A percentile compares a stretch with the other conserved stretches of the same genome.
Conservation (phyloP, 2,329 filamentous ascomycete genomes). For the Botrytis aclada region DNA sequence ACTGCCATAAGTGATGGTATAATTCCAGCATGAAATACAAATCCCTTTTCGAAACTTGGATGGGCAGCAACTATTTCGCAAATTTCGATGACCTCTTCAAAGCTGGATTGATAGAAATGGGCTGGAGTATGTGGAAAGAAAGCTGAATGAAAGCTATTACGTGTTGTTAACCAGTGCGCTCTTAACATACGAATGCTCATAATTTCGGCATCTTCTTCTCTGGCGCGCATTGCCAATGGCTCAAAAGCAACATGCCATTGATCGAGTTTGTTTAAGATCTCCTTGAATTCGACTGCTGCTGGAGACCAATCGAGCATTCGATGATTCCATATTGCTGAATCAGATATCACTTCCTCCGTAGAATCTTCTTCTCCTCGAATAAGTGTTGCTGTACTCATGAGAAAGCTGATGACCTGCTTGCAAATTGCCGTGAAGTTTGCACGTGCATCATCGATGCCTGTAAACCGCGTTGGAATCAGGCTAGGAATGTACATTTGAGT, state of each 20-base stretch:
- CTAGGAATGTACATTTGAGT: conserved; percentile 16
- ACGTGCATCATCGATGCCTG: background rate
- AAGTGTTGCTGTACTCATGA: conserved; percentile 2
- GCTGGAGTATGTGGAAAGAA: conserved; percentile 6
- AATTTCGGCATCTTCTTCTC: background rate
- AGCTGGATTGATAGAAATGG: background rate
- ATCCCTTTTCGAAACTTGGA: conserved; percentile 3
- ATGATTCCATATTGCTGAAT: conserved; percentile 13
- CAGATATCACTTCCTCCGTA: background rate
- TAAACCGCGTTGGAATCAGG: background rate
- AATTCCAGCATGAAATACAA: conserved; percentile 13
- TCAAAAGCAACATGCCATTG: conserved; percentile 10
- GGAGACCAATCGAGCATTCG: background rate
- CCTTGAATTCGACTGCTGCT: background rate
- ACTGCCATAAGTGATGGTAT: background rate
- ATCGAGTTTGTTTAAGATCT: conserved; percentile 7
- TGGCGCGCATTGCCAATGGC: background rate
- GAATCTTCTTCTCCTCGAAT: background rate
- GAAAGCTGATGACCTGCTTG: background rate
- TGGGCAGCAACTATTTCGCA: background rate
- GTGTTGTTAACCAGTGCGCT: background rate
- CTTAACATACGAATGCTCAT: background rate
- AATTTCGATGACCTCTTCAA: conserved; percentile 2
- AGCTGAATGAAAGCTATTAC: conserved; percentile 7
- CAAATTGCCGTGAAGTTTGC: background rate